Evolutionary conservation across 1,284 basidiomycete species (phyloP).

Genomic region (Porodaedalea pini): DNA sequence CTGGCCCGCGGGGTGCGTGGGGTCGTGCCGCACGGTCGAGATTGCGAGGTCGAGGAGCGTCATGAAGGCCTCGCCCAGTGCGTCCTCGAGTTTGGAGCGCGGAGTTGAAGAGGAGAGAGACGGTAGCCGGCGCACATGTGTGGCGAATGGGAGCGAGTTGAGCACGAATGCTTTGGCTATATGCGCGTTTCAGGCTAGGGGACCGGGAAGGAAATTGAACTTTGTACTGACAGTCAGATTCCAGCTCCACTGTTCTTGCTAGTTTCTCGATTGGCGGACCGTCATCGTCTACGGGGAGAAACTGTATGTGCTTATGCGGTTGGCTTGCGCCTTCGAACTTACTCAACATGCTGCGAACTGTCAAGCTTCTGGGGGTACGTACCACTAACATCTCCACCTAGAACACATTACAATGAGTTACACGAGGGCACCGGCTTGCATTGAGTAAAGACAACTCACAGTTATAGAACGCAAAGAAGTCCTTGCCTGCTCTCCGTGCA

Average conservation of each 20-base stretch:
- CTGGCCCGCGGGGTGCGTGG: slow-evolving; percentile 53
- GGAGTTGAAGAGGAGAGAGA: slow-evolving; percentile 41
- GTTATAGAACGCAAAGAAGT: slow-evolving; percentile 82
- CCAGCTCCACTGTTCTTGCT: slow-evolving; percentile 53
- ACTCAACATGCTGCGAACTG: no score
- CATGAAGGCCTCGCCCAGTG: slow-evolving; percentile 65
- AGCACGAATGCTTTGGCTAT: slow-evolving; percentile 74
- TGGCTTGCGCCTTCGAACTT: slow-evolving; percentile 91
- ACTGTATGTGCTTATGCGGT: slow-evolving; percentile 83
- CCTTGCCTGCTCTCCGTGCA: slow-evolving; percentile 54
- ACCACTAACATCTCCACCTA: slow-evolving; percentile 17
- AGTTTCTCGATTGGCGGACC: slow-evolving; percentile 74
- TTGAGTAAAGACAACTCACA: no score
- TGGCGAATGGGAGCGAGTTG: slow-evolving; percentile 68
- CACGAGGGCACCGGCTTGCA: no score
- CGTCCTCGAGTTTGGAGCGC: slow-evolving; percentile 48
- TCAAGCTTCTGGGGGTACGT: not conserved
- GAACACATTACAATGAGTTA: not conserved
- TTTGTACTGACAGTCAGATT: slow-evolving; percentile 50
- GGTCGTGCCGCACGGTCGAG: slow-evolving; percentile 67
- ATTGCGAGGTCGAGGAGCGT: slow-evolving; percentile 75
- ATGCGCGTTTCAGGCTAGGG: slow-evolving; percentile 3
- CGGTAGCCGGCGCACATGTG: slow-evolving; percentile 70
- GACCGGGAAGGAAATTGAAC: slow-evolving; percentile 18
- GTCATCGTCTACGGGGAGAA: slow-evolving; percentile 60